phyloP scores from a whole-genome alignment of 345 rosid genomes.

The Geranium rotundifolium region DNA sequence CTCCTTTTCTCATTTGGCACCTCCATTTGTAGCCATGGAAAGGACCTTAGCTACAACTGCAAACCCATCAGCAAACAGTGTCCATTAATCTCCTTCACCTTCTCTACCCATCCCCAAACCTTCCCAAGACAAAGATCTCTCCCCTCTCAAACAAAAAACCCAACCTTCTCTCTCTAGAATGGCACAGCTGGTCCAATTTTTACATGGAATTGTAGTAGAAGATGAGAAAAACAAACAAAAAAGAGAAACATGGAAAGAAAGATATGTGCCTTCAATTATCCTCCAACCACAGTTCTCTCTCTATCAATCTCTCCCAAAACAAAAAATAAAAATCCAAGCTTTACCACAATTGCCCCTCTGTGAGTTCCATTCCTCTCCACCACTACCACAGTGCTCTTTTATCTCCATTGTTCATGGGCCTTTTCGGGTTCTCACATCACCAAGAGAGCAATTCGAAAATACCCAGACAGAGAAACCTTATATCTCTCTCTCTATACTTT shows the following conservation, averaged over 20 bases:
- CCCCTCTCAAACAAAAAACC: background rate
- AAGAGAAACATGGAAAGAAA: background rate
- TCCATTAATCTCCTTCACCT: too few species aligned
- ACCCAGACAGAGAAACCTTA: too few species aligned
- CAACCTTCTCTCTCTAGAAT: background rate
- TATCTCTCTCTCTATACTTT: background rate
- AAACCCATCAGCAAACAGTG: too few species aligned
- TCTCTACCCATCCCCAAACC: background rate
- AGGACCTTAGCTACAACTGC: too few species aligned
- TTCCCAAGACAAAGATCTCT: background rate
- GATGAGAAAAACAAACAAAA: background rate
- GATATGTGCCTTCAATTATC: background rate
- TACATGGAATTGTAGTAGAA: background rate
- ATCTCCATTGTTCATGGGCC: background rate
- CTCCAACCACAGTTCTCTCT: background rate
- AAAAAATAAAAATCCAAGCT: background rate
- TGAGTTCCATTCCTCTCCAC: background rate
- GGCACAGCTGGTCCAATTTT: background rate
- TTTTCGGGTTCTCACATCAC: background rate
- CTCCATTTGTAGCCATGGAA: too few species aligned
- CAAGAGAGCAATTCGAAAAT: too few species aligned
- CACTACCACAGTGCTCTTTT: background rate
- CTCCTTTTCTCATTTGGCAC: too few species aligned
- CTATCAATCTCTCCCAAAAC: background rate
- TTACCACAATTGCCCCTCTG: background rate